Base-by-base conservation (phyloP, 352 stramenopile species). In the Globisporangium camurandrum region DNA sequence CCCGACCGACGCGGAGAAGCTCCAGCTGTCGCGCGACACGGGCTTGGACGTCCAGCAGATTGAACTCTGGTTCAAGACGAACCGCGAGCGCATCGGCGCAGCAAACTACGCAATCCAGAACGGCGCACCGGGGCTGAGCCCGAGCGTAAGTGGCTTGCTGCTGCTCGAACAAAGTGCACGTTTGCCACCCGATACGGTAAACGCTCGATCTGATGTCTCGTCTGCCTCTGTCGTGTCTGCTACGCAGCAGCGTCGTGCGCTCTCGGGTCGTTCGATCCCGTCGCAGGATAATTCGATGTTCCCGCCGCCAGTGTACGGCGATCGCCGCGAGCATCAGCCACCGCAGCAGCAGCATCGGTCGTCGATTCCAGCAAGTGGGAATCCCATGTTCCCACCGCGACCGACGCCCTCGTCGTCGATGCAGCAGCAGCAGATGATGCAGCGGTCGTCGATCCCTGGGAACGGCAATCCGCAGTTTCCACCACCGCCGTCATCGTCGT, bases 11-110 rank as follows among this genome's bases (percentile, higher is more conserved):
- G 49, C 60, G 0, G 82, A 91, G 60, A 85, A 84, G 56, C 55
- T 86, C 30, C 75, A 89, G 56, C 75, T 93, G 10, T 81, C 75
- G 30, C 65, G 70, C 28, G 77, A 89, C 24, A 89, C 79, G 0
- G 77, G 82, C 1, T 54, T 93, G 9, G 79, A 91, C 44, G 68
- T 90, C 16, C 72, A 76, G 46, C 82, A 93, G 64, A 77, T 91
- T 26, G 82, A 93, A 51, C 67, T 76, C n/a, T 93, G 79, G 82
- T 81, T 93, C 47, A 81, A 81, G 51, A 89, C 66, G 62, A 78
- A 86, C 52, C 71, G 79, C 33, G 78, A 87, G 26, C 82, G 81
- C 51, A 71, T 75, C 34, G 65, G 45, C 14, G 47, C 47, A 2
- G 57, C 52, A n/a, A 64, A 61, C 23, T 64, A 51, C 47, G 51